phyloP scores from a whole-genome alignment of 2,329 filamentous ascomycete species.

The Periconia digitata region DNA sequence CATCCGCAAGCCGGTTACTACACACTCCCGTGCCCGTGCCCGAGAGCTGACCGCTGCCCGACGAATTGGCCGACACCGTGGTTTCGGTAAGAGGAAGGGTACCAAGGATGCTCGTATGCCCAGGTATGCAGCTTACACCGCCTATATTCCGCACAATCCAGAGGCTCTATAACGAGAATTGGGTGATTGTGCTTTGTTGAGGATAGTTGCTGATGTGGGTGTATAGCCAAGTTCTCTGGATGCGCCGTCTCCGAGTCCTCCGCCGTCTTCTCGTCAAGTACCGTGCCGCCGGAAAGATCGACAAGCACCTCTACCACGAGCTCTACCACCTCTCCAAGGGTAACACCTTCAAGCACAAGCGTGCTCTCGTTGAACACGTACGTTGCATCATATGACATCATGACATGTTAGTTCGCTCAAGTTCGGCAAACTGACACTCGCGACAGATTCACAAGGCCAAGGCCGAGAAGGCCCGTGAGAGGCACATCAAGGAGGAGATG shows the following conservation, averaged over 20 bases:
- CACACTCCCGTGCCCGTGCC: conserved; percentile 97
- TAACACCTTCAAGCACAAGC: conserved; percentile 99
- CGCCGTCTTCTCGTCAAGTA: conserved; percentile 99
- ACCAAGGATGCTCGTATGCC: conserved; percentile 99
- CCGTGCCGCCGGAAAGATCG: conserved; percentile 99
- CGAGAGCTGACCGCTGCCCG: conserved; percentile 93
- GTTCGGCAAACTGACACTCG: conserved; percentile 28
- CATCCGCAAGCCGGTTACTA: conserved; percentile 99
- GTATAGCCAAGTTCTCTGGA: conserved; percentile 92
- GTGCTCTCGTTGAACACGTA: conserved; percentile 99
- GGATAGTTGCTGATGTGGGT: conserved; percentile 35
- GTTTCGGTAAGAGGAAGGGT: conserved; percentile 99
- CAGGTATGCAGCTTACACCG: conserved; percentile 62
- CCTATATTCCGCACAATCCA: conserved; percentile 12
- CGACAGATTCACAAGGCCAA: conserved; percentile 98
- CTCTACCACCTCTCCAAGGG: conserved; percentile 99
- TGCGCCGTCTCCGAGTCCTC: conserved; percentile 99
- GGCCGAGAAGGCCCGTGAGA: conserved; percentile 98
- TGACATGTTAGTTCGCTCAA: conserved; percentile 26
- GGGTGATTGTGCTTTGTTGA: conserved; percentile 9
- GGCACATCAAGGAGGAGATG: conserved; percentile 98
- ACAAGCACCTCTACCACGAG: conserved; percentile 99
- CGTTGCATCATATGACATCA: conserved; percentile 53
- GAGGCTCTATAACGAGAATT: conserved; percentile 2
- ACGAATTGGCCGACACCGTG: conserved; percentile 95